Percentiles rank a stretch among this genome's conserved stretches.
Evolutionary conservation across 2,329 filamentous ascomycete genomes (phyloP).

Genomic region (Xylaria sp.): DNA sequence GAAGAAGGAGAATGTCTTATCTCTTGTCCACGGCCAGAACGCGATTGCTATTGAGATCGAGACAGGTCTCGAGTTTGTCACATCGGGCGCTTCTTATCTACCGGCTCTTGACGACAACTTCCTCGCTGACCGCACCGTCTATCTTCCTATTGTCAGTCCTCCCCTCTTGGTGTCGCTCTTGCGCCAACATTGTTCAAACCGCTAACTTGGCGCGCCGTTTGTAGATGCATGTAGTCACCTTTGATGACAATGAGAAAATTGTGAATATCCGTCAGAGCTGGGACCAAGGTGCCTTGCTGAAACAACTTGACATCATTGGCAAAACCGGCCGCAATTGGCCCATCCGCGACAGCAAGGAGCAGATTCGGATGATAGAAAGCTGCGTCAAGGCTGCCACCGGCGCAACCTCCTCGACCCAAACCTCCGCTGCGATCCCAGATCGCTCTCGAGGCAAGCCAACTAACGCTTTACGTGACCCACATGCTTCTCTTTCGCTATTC

Average conservation of each 20-base stretch:
- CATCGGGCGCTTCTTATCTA: constrained; percentile 85
- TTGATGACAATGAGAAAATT: constrained; percentile 82
- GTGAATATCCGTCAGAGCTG: constrained; percentile 88
- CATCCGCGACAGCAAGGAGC: constrained; percentile 86
- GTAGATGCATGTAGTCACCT: constrained; percentile 88
- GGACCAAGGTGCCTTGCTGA: constrained; percentile 94
- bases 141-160: constrained; percentile 79
- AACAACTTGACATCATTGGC: constrained; percentile 93
- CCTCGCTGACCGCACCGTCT: constrained; percentile 81
- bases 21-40: constrained; percentile 75
- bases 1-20: constrained; percentile 81
- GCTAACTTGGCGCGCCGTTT: constrained; percentile 25
- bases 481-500: constrained; percentile 81
- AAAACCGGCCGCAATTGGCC: constrained; percentile 93
- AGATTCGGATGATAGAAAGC: constrained; percentile 78
- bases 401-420: constrained; percentile 46
- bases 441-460: constrained; percentile 64
- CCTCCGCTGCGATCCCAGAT: constrained; percentile 53
- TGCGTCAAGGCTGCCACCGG: constrained; percentile 64
- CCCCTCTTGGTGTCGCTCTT: constrained; percentile 1
- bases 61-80: constrained; percentile 83
- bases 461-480: constrained; percentile 69
- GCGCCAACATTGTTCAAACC: neutral
- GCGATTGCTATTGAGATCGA: constrained; percentile 82
- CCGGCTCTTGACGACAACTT: constrained; percentile 95